Evolutionary conservation across 2,329 filamentous ascomycete species (phyloP), one percentile per base, ranked within the genome.

Genomic region (Nannizzia gypsea): DNA sequence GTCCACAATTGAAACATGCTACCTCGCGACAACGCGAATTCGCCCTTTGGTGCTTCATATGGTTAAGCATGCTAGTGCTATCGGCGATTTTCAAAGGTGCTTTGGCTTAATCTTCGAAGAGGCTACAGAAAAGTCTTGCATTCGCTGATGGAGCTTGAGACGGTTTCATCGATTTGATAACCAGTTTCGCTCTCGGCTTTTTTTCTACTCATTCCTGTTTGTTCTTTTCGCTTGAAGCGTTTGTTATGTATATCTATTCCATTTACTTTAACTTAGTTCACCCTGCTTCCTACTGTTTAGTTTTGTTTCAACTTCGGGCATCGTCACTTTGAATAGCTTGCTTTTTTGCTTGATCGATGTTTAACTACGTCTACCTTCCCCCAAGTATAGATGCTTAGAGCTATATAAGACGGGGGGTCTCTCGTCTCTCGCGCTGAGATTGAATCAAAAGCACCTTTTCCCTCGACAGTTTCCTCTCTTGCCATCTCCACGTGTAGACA

Each of bases 31-130:
- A 56, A 11, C 54, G 13, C 13, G 36, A 42, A 24, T 56, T 38
- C 24, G 36, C 54, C n/a, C 54, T 56, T 38, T 56, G 54, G 54
- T 56, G 54, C 54, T 38, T 56, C 31, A 38, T 56, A 24, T 56
- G 54, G 54, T 9, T 56, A 22, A 38, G 8, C 6, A 22, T 56
- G 13, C 54, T 56, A 17, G 11, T 56, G 31, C n/a, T 56, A 17
- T 38, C 36, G n/a, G 17, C 31, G 8, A 28, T 55, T 17, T 55
- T 28, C 24, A 55, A 55, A 20, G 50, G 50, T 55, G 24, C 31
- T 31, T 55, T 55, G 26, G 15, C n/a, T 31, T 55, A 55, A 55
- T 55, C 31, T 31, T n/a, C n/a, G 6, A 20, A 22, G 42, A 20
- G 17, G 2, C 17, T 28, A 6, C 26, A 28, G 17, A 52, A n/a